Percentiles rank a stretch among this genome's conserved stretches.
Evolutionary conservation across 208 protist genomes (phyloP).

Genomic region (Porcisia hertigi): DNA sequence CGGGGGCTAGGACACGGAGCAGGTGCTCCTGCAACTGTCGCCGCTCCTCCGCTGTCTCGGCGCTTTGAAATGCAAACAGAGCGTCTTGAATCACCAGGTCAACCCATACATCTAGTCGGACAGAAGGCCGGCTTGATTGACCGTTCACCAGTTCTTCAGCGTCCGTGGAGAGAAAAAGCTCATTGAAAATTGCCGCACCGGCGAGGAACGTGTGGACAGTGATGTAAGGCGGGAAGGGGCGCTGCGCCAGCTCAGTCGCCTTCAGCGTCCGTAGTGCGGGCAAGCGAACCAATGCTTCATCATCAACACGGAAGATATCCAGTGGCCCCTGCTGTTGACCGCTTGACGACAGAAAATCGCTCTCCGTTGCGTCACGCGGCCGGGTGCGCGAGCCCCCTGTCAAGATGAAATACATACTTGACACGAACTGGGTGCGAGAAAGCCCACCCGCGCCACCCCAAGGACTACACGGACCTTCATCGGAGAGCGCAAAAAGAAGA

Average conservation of each 20-base stretch:
- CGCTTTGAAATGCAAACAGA: constrained; percentile 53
- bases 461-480: constrained; percentile 38
- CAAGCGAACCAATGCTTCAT: constrained; percentile 1
- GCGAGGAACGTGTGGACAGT: constrained; percentile 40
- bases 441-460: constrained; percentile 31
- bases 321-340: neutral
- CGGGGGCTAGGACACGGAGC: constrained; percentile 31
- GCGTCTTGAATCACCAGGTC: constrained; percentile 45
- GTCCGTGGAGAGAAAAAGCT: constrained; percentile 22
- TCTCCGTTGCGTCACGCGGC: constrained; percentile 7
- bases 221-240: constrained; percentile 50
- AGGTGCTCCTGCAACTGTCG: constrained; percentile 42
- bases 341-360: neutral
- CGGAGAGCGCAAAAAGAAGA: constrained; percentile 42
- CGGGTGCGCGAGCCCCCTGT: constrained; percentile 23
- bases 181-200: constrained; percentile 24
- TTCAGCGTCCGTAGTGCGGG: constrained; percentile 19
- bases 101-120: constrained; percentile 33
- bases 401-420: constrained; percentile 29
- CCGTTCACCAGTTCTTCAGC: neutral
- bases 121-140: neutral
- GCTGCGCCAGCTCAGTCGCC: constrained; percentile 36
- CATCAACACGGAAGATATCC: constrained; percentile 18
- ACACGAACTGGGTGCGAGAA: constrained; percentile 31
- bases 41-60: constrained; percentile 41